These are phyloP conservation scores for Fusarium bactridioides DNA, from an alignment of 2,329 filamentous ascomycete genomes.

Conservation along the genomic window DNA sequence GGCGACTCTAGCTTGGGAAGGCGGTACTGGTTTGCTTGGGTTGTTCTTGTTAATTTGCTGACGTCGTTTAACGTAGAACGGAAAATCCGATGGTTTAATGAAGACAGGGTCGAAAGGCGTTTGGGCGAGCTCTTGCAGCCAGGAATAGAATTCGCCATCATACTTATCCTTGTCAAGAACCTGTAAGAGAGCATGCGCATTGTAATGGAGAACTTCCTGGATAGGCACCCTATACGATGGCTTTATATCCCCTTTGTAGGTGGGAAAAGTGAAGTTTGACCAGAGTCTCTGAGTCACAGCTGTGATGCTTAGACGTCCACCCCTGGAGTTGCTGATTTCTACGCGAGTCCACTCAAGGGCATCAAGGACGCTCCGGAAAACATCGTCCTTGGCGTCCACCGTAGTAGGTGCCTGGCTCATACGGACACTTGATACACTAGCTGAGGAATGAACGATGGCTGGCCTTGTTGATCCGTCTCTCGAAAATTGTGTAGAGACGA, in stretches of 20 bases:
- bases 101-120: constrained; percentile 41
- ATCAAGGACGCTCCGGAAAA: constrained; percentile 42
- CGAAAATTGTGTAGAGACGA: not conserved
- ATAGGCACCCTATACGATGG: constrained; percentile 53
- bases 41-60: constrained; percentile 34
- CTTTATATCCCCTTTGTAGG: constrained; percentile 35
- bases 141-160: constrained; percentile 43
- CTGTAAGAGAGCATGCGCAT: constrained; percentile 51
- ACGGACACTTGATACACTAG: not conserved
- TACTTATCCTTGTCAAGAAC: constrained; percentile 48
- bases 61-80: constrained; percentile 36
- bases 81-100: constrained; percentile 43
- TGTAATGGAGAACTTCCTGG: constrained; percentile 55
- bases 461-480: constrained; percentile 2
- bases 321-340: constrained; percentile 25
- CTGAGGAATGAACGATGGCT: constrained; percentile 2
- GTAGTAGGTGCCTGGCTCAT: not conserved
- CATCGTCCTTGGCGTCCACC: constrained; percentile 6
- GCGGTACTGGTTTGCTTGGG: not conserved
- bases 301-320: constrained; percentile 31
- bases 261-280: constrained; percentile 45
- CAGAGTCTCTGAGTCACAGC: constrained; percentile 44
- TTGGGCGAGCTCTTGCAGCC: constrained; percentile 44
- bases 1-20: not conserved
- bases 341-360: constrained; percentile 37